A percentile compares a stretch with the other conserved stretches of the same genome.
Conservation (phyloP, 257 asterid genomes). For the Paraleonurus japonicus region DNA sequence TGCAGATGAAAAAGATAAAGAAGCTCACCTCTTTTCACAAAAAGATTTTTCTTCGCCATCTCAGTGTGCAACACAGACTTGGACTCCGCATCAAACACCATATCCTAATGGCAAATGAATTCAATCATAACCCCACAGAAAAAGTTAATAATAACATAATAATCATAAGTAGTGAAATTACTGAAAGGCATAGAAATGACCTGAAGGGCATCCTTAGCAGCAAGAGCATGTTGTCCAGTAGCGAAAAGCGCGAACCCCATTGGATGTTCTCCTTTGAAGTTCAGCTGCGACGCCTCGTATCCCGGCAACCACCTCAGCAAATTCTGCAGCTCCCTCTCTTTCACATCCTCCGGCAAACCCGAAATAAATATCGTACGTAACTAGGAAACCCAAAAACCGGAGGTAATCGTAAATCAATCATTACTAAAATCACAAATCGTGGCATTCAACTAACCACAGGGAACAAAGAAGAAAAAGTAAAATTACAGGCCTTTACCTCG, state of each 20-base stretch:
- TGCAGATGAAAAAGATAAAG: neutral
- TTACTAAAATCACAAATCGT: neutral
- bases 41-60: slow-evolving; percentile 99
- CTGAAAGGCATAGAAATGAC: slow-evolving; percentile 20
- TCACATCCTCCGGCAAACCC: slow-evolving; percentile 96
- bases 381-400: neutral
- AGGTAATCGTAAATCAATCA: neutral
- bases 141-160: neutral
- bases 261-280: slow-evolving; percentile 93
- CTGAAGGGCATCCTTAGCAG: slow-evolving; percentile 97
- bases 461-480: neutral
- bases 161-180: neutral
- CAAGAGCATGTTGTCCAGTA: slow-evolving; percentile 70
- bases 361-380: slow-evolving; percentile 84
- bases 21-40: slow-evolving; percentile 89
- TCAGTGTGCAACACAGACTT: slow-evolving; percentile 90
- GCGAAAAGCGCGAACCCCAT: slow-evolving; percentile 97
- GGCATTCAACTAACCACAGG: neutral
- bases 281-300: slow-evolving; percentile 97
- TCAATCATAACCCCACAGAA: neutral
- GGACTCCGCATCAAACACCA: slow-evolving; percentile 85
- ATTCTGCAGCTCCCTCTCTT: slow-evolving; percentile 96
- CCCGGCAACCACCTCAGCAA: slow-evolving; percentile 96
- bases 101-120: slow-evolving; percentile 46
- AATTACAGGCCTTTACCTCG: slow-evolving; percentile 26